These are phyloP conservation scores for Cicer chorassanicum DNA, from an alignment of 306 rosid species.

Conservation along the genomic window DNA sequence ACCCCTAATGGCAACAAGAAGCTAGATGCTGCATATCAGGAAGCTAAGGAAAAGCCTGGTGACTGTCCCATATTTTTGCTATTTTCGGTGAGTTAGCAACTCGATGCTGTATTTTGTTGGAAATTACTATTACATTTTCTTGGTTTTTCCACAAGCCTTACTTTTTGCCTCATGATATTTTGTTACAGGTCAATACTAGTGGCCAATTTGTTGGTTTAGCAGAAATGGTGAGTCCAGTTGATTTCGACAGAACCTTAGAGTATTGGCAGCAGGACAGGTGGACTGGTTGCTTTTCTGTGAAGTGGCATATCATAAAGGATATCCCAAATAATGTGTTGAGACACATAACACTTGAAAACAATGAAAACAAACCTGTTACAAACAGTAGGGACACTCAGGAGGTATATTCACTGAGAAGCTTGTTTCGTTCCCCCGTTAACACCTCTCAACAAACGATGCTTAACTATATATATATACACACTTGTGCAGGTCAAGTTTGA, in stretches of 20 bases:
- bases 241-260: conserved; percentile 50
- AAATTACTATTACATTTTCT: conserved; percentile 3
- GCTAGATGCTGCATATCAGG: conserved; percentile 54
- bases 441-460: conserved; percentile 1
- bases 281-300: conserved; percentile 64
- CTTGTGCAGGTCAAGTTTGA: conserved; percentile 56
- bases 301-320: conserved; percentile 65
- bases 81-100: conserved; percentile 55
- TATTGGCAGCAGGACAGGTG: conserved; percentile 68
- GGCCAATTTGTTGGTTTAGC: conserved; percentile 68
- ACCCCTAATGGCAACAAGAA: conserved; percentile 60
- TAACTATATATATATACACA: neutral
- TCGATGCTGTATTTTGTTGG: neutral
- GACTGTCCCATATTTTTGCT: conserved; percentile 58
- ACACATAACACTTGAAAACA: conserved; percentile 60
- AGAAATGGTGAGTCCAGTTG: conserved; percentile 59
- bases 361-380: conserved; percentile 61
- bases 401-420: conserved; percentile 49
- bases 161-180: neutral
- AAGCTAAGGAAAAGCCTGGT: conserved; percentile 53
- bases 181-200: conserved; percentile 58
- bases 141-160: conserved; percentile 12
- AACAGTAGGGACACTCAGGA: conserved; percentile 66
- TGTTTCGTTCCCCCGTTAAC: conserved; percentile 2
- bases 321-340: conserved; percentile 53